Evolutionary conservation across 257 asterid species (phyloP).

Genomic region (Primulina tabacum): DNA sequence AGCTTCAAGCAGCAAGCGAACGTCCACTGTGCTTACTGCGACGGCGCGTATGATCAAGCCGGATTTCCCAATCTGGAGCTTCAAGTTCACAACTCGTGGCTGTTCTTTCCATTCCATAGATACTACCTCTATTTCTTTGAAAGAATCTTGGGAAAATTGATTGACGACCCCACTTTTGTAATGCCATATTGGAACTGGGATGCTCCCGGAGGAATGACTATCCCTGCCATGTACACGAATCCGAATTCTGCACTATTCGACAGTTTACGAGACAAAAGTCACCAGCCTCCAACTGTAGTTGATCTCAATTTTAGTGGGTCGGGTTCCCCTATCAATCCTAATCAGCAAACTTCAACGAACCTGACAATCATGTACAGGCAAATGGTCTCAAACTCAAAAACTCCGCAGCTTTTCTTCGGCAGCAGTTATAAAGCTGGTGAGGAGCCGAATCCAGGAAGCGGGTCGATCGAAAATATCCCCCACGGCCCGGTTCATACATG

Average conservation of each 20-base stretch:
- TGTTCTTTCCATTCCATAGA: constrained; percentile 70
- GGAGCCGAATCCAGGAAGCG: constrained; percentile 55
- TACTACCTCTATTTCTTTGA: constrained; percentile 72
- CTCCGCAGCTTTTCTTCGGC: constrained; percentile 57
- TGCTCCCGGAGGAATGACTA: constrained; percentile 55
- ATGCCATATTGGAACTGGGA: constrained; percentile 92
- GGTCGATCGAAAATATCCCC: constrained; percentile 65
- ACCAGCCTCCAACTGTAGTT: constrained; percentile 60
- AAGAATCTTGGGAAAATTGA: constrained; percentile 52
- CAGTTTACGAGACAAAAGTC: constrained; percentile 47
- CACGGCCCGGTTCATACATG: constrained; percentile 71
- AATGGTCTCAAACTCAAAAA: constrained; percentile 60
- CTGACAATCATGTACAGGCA: constrained; percentile 68
- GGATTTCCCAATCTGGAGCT: constrained; percentile 72
- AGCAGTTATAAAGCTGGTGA: constrained; percentile 66
- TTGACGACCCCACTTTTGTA: constrained; percentile 65
- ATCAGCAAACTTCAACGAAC: constrained; percentile 38
- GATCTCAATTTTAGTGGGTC: constrained; percentile 55
- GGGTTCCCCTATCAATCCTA: constrained; percentile 20
- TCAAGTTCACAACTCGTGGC: constrained; percentile 82
- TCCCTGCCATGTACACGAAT: constrained; percentile 51
- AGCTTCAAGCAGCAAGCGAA: constrained; percentile 76
- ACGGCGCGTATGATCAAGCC: constrained; percentile 75
- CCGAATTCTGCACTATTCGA: constrained; percentile 53
- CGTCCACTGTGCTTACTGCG: constrained; percentile 84